Percentiles rank a stretch among this genome's conserved stretches.
These are phyloP conservation scores for Ambrosia trifida DNA, from an alignment of 129 eudicot genomes.

Conservation along the genomic window DNA sequence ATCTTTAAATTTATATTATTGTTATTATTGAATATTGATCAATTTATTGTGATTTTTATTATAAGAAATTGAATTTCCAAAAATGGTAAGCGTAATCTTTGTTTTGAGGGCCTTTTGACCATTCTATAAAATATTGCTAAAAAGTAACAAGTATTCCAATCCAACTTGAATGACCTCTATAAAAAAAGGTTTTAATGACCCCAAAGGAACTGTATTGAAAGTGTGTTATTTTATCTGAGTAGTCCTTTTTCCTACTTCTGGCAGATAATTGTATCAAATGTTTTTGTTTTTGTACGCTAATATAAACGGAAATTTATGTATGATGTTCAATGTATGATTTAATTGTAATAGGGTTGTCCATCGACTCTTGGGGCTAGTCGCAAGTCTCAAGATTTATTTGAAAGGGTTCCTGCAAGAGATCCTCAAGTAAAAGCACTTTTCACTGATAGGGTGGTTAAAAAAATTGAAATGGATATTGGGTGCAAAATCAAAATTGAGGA, in stretches of 20 bases:
- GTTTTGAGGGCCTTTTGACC: no score
- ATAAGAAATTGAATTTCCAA: no score
- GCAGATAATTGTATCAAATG: background rate
- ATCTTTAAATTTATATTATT: no score
- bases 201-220: no score
- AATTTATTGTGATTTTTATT: no score
- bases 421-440: conserved; percentile 77
- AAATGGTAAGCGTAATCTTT: no score
- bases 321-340: conserved; percentile 22
- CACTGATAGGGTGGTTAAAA: conserved; percentile 59
- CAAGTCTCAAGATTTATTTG: conserved; percentile 85
- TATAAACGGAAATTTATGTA: background rate
- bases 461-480: conserved; percentile 77
- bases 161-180: no score
- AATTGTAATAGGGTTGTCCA: conserved; percentile 77
- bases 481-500: conserved; percentile 88
- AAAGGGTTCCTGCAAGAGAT: conserved; percentile 88
- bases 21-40: no score
- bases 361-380: conserved; percentile 92
- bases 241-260: background rate
- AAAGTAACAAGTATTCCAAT: no score
- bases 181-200: no score
- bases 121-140: no score
- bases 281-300: background rate
- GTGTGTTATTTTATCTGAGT: background rate